Conservation (phyloP, 306 rosid species). For the Malus sylvestris region DNA sequence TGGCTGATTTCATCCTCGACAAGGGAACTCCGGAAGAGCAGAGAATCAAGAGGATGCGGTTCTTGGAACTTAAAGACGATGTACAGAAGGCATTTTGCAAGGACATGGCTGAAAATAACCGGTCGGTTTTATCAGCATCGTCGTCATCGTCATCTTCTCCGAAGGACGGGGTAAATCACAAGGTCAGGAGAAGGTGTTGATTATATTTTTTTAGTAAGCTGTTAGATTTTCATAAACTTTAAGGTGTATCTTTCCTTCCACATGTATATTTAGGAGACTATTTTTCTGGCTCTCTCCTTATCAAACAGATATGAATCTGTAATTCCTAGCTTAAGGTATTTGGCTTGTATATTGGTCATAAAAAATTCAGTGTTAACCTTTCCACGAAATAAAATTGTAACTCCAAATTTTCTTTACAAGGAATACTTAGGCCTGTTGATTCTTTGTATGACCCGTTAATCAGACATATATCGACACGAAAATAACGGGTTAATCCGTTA, state of each 20-base stretch:
- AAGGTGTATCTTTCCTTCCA: not conserved
- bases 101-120: slow-evolving; percentile 62
- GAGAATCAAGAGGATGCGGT: slow-evolving; percentile 53
- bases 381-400: not conserved
- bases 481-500: too few relatives aligned
- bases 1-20: slow-evolving; percentile 69
- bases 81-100: slow-evolving; percentile 78
- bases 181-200: slow-evolving; percentile 39
- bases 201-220: slow-evolving; percentile 5
- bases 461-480: too few relatives aligned
- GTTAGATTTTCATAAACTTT: not conserved
- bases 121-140: slow-evolving; percentile 35
- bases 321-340: not conserved
- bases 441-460: too few relatives aligned
- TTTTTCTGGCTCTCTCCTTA: not conserved
- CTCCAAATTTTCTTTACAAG: too few relatives aligned
- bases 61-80: slow-evolving; percentile 82
- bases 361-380: not conserved
- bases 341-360: slow-evolving; percentile 4
- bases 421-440: too few relatives aligned
- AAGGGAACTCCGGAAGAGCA: slow-evolving; percentile 71
- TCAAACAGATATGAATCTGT: slow-evolving; percentile 3
- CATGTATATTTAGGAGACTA: not conserved
- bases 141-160: slow-evolving; percentile 49
- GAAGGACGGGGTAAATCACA: slow-evolving; percentile 31